Conservation (phyloP, 768 basidiomycete species). For the Phylloporus sp. region DNA sequence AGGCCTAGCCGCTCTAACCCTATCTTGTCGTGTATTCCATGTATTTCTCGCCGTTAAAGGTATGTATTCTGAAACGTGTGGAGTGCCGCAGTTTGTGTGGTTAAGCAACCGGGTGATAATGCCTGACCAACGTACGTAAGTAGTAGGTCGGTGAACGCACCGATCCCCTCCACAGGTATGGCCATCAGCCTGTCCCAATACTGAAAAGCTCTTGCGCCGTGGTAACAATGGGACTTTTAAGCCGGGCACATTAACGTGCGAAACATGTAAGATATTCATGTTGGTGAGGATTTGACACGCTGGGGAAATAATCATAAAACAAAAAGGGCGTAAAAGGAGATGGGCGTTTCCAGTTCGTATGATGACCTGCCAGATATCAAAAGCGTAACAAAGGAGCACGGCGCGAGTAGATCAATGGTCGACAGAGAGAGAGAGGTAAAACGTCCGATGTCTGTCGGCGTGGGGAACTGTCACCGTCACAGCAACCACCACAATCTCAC, state of each 20-base stretch:
- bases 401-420: neutral
- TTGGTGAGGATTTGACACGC: neutral
- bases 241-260: neutral
- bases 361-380: neutral
- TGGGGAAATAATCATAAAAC: neutral
- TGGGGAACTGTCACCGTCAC: slow-evolving; percentile 13
- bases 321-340: neutral
- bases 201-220: neutral
- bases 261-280: neutral
- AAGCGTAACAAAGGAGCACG: neutral
- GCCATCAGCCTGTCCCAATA: neutral
- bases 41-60: slow-evolving; percentile 5
- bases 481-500: slow-evolving; percentile 36
- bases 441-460: slow-evolving; percentile 48
- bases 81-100: neutral
- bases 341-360: no score
- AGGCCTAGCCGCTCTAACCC: neutral
- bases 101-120: no score
- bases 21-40: slow-evolving; percentile 1
- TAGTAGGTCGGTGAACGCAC: neutral
- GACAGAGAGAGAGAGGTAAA: neutral
- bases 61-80: neutral
- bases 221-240: neutral
- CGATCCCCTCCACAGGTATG: neutral
- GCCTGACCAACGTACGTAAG: no score